A percentile compares a stretch with the other conserved stretches of the same genome.
phyloP scores from a whole-genome alignment of 2,329 filamentous ascomycete species.

The Hypoxylon sp. region DNA sequence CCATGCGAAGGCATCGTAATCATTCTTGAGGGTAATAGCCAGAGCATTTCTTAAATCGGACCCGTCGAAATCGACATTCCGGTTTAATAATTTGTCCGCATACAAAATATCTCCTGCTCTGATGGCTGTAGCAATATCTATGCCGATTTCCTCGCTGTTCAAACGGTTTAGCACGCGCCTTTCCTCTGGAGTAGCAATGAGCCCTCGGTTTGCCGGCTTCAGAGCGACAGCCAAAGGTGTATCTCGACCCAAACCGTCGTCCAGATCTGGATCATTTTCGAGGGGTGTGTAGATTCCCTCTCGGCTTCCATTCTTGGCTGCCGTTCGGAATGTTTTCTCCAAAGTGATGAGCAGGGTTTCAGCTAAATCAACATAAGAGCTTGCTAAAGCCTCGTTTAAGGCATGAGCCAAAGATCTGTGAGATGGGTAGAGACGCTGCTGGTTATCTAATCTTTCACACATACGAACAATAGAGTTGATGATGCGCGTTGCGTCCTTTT shows the following conservation, averaged over 20 bases:
- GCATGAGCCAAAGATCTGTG: not conserved
- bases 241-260: not conserved
- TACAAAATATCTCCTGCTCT: not conserved
- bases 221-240: slow-evolving; percentile 2
- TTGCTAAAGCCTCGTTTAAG: not conserved
- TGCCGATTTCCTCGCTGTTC: not conserved
- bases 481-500: not conserved
- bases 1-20: not conserved
- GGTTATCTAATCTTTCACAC: not conserved
- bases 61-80: not conserved
- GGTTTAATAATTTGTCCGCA: not conserved
- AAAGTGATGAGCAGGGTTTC: not conserved
- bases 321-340: not conserved
- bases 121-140: not conserved
- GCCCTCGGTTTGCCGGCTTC: not conserved
- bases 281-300: slow-evolving; percentile 11
- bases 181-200: not conserved
- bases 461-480: not conserved
- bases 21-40: not conserved
- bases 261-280: not conserved
- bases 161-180: not conserved
- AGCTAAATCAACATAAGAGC: not conserved
- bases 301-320: not conserved
- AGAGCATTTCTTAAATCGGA: not conserved
- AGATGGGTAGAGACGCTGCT: not conserved